Evolutionary conservation across 2,329 filamentous ascomycete genomes (phyloP), one percentile per base, ranked within the genome.

Genomic region (Diaporthe ampelina): DNA sequence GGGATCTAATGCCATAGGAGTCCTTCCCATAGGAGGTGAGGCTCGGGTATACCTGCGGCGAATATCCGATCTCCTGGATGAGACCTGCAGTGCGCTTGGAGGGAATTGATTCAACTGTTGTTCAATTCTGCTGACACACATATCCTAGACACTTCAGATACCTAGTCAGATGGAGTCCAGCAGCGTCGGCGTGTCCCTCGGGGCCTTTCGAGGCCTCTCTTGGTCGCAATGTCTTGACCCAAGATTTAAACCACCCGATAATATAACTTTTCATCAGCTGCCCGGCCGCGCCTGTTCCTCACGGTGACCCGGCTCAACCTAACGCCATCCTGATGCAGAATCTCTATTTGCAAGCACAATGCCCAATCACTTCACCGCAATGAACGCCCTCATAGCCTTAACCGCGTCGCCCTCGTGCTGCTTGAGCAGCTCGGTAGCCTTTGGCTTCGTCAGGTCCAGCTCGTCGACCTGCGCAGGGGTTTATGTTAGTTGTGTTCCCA

Each of bases 371-470:
- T 56, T 75, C 58, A 75, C 75, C 26, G 77, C 32, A 21, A 87
- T 80, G 72, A 83, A 95, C 0, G 91, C 90, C 74, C 84, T 88
- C 86, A 96, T 89, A 1, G 93, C 93, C 81, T 90, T 88, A 52
- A 92, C 87, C 1, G 89, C 89, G 79, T 94, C 88, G 3, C 94
- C 94, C 67, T 95, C 93, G 79, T 95, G 87, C 7, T 88, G 86
- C 81, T 91, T 92, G 7, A 97, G 86, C 68, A 96, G 82, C 75
- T 96, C 94, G 1, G 92, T 95, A 1, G 93, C 94, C 82, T 92
- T 94, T 3, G 85, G 78, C 82, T 94, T 95, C 1, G 89, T 84
- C 48, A 96, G 81, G 76, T 96, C 94, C 43, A 95, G 87, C 81
- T 95, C 89, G 63, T 94, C 91, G 17, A 93, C 86, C 91, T 92